Conservation (phyloP, 495 filamentous ascomycete genomes). For the Penicillium paxilli region DNA sequence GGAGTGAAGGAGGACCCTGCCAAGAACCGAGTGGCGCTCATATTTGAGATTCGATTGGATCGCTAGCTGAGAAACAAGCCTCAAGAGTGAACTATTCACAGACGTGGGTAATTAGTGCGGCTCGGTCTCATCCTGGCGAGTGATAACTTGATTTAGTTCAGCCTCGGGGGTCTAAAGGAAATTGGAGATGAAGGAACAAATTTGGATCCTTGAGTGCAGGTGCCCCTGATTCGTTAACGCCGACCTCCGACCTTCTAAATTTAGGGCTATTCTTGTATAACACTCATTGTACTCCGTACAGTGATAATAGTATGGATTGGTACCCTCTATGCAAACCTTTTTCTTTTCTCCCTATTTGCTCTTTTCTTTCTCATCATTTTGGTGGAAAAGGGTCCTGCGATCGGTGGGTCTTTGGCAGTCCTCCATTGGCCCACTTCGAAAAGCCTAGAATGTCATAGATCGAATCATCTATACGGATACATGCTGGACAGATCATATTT, state of each 20-base stretch:
- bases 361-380: background rate
- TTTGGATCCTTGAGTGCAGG: background rate
- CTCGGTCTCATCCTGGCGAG: background rate
- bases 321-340: too few species aligned
- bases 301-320: background rate
- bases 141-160: background rate
- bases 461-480: too few species aligned
- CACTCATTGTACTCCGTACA: too few species aligned
- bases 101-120: background rate
- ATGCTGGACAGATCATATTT: too few species aligned
- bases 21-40: constrained; percentile 8
- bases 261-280: background rate
- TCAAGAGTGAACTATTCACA: background rate
- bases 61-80: background rate
- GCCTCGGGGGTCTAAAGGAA: background rate
- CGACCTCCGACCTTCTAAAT: background rate
- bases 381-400: background rate
- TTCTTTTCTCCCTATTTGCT: too few species aligned
- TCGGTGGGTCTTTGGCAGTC: background rate
- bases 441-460: background rate
- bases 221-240: background rate
- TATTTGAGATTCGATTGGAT: constrained; percentile 1
- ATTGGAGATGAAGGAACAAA: background rate
- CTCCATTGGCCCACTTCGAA: background rate
- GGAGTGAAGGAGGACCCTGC: constrained; percentile 1